Base-by-base conservation (phyloP, 768 basidiomycete species). In the Amyloporia xantha region DNA sequence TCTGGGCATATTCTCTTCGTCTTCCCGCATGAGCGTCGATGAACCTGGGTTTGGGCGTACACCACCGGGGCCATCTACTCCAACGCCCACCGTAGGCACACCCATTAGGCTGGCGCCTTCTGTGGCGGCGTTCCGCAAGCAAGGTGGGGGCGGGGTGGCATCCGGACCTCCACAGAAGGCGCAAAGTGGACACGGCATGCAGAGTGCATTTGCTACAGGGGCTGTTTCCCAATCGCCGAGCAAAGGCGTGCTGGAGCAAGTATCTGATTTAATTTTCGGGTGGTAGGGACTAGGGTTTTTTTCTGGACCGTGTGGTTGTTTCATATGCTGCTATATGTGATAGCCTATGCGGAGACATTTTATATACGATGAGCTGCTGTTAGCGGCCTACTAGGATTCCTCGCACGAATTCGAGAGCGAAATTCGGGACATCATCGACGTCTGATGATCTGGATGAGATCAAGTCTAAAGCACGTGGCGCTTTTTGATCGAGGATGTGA, bases 191-290 rank as follows among this genome's bases (percentile, higher is more conserved):
- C 47, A 50, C 19, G 44, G 46, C 11, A 27, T 33, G 20, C 61
- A 53, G 30, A 49, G 39, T 35, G 49, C 19, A 17, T 62, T 65
- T 11, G 63, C 70, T 26, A 65, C 57, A 26, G 41, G 58, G n/a
- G 51, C 44, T 7, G 47, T 44, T 19, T 53, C 56, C 56, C 62
- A 67, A 37, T 65, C 66, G 4, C 71, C 75, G 7, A 75, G 59
- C 52, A 88, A 81, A 61, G 74, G 82, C 5, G 59, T 88, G 54
- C 53, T 89, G 11, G 84, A 84, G 12, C 85, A 86, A 64, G 79
- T 90, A 45, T 82, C 83, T 11, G 87, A 91, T 69, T 62, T 88
- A 54, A 82, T 91, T 41, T 90, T 88, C 61, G 86, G 86, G 13
- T 90, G 86, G 86, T 90, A 78, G 68, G 17, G 38, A 7, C 9